Evolutionary conservation across 2,329 filamentous ascomycete species (phyloP).

Genomic region (Monilinia fructicola): DNA sequence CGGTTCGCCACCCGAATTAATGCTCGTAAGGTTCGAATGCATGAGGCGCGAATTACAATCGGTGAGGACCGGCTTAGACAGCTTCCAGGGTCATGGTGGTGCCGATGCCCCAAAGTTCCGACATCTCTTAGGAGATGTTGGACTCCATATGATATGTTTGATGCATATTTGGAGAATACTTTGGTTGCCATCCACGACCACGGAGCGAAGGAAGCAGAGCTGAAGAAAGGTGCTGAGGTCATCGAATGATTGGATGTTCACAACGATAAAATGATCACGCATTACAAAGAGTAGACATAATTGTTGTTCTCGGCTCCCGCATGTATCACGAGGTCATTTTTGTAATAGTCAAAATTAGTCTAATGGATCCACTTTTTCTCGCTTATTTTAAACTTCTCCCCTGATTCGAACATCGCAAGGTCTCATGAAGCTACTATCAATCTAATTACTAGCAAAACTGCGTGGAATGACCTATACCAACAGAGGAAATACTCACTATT

Average conservation of each 20-base stretch:
- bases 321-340: slow-evolving; percentile 3
- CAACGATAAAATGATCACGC: background rate
- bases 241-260: background rate
- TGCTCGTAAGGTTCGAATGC: slow-evolving; percentile 7
- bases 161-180: slow-evolving; percentile 7
- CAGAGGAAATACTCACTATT: background rate
- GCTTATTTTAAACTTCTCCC: slow-evolving; percentile 3
- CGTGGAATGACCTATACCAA: background rate
- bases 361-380: slow-evolving; percentile 14
- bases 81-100: background rate
- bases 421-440: background rate
- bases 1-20: background rate
- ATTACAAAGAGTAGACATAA: background rate
- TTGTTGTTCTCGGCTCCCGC: background rate
- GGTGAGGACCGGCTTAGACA: background rate
- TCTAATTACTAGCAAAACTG: too few relatives aligned
- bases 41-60: background rate
- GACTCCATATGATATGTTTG: slow-evolving; percentile 5
- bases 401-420: background rate
- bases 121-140: slow-evolving; percentile 12
- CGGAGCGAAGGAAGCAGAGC: background rate
- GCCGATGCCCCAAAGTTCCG: background rate
- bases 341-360: background rate
- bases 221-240: background rate
- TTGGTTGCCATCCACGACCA: slow-evolving; percentile 7